Conservation (phyloP, 345 rosid genomes). For the Eucalyptus guilfoylei region DNA sequence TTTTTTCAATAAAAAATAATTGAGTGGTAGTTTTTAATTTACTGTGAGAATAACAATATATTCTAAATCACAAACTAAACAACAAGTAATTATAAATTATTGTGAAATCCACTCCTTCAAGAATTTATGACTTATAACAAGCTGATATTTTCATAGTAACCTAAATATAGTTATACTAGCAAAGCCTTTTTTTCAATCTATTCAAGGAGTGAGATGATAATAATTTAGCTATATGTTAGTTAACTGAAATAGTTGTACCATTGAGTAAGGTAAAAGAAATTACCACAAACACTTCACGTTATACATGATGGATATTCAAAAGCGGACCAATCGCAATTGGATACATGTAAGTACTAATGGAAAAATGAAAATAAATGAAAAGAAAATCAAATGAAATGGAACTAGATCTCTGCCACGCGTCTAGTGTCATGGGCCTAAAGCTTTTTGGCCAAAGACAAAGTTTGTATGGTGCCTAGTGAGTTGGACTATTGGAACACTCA, state of each 20-base stretch:
- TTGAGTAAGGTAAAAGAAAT: background rate
- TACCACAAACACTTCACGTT: background rate
- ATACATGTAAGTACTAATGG: background rate
- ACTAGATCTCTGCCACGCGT: background rate
- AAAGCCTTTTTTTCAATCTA: background rate
- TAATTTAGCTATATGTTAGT: background rate
- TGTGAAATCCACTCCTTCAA: fast-evolving
- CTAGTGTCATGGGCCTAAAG: no score
- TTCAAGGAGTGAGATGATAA: background rate
- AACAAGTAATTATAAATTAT: no score
- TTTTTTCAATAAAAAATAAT: no score
- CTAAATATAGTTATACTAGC: fast-evolving
- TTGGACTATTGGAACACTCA: background rate
- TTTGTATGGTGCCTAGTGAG: background rate
- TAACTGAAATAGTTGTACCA: background rate
- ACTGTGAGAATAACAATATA: fast-evolving
- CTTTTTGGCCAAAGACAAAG: background rate
- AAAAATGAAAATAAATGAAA: background rate
- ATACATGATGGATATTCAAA: background rate
- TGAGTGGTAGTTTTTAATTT: no score
- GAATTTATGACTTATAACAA: no score
- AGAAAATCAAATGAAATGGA: background rate
- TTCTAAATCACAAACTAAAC: no score
- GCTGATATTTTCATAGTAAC: no score
- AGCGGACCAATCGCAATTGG: background rate